Percentiles rank a stretch among this genome's conserved stretches.
These are phyloP conservation scores for Claviceps maximensis DNA, from an alignment of 2,329 filamentous ascomycete species.

Conservation along the genomic window DNA sequence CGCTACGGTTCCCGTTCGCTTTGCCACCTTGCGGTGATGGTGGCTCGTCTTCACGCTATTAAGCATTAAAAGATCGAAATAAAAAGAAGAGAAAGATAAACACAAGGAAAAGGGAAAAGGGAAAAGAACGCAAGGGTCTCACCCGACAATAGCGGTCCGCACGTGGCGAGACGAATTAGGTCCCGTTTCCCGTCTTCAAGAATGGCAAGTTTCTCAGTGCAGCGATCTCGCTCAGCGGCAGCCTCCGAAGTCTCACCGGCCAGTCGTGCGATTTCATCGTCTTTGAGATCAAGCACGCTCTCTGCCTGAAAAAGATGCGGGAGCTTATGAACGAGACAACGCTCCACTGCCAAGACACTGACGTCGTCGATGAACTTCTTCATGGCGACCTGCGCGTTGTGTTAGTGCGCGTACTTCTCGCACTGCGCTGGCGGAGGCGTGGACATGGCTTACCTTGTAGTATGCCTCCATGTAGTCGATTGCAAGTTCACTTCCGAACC, in stretches of 20 bases:
- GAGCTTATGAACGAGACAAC: constrained; percentile 9
- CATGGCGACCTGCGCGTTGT: constrained; percentile 8
- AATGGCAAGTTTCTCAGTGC: constrained; percentile 1
- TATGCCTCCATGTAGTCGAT: constrained; percentile 27
- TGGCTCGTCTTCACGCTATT: background rate
- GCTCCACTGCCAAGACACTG: constrained; percentile 14
- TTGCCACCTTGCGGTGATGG: background rate
- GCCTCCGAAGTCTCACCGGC: constrained; percentile 2
- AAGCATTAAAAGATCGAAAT: background rate
- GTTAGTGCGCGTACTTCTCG: background rate
- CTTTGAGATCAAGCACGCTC: constrained; percentile 8
- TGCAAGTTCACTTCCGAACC: constrained; percentile 3
- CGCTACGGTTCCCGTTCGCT: background rate
- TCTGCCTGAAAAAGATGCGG: constrained; percentile 10
- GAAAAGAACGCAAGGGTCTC: background rate
- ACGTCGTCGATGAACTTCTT: constrained; percentile 13
- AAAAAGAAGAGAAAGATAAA: background rate
- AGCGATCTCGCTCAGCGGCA: constrained; percentile 1
- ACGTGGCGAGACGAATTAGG: background rate
- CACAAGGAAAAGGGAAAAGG: background rate
- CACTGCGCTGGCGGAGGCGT: no score
- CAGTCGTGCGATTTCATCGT: constrained; percentile 4
- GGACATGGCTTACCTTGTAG: constrained; percentile 20
- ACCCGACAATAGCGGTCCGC: background rate
- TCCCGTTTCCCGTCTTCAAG: background rate